phyloP scores from a whole-genome alignment of 768 basidiomycete species.

The Mycena latifolia region DNA sequence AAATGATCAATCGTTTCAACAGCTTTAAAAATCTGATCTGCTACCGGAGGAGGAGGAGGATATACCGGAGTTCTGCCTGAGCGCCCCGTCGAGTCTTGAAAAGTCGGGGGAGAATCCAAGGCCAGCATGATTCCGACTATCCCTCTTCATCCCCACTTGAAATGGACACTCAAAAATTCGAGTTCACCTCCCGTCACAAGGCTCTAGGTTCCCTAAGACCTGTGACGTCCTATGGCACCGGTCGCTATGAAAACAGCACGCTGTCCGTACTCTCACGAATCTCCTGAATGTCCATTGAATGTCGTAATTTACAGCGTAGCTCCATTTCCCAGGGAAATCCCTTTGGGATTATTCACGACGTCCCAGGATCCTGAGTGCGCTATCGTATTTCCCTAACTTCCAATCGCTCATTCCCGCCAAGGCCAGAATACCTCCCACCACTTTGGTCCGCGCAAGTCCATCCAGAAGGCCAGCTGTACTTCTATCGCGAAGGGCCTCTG shows the following conservation, averaged over 20 bases:
- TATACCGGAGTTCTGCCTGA: too few relatives aligned
- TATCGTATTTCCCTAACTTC: neutral
- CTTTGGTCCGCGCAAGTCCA: slow-evolving; percentile 64
- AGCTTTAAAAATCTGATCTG: too few relatives aligned
- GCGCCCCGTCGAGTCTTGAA: too few relatives aligned
- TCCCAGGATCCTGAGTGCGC: slow-evolving; percentile 26
- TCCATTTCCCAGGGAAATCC: slow-evolving; percentile 11
- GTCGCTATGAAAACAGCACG: slow-evolving; percentile 21
- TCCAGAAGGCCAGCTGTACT: slow-evolving; percentile 74
- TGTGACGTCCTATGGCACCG: slow-evolving; percentile 13
- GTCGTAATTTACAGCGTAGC: slow-evolving; percentile 10
- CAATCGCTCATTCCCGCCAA: neutral
- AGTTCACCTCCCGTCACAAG: neutral
- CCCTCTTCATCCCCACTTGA: neutral
- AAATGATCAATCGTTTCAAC: too few relatives aligned
- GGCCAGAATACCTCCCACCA: slow-evolving; percentile 53
- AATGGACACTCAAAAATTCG: slow-evolving; percentile 7
- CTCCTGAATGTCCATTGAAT: neutral
- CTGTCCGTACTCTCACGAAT: slow-evolving; percentile 10
- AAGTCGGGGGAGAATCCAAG: too few relatives aligned
- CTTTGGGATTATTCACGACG: slow-evolving; percentile 17
- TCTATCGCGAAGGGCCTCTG: slow-evolving; percentile 48
- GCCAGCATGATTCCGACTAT: neutral
- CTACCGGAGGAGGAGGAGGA: too few relatives aligned
- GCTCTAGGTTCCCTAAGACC: slow-evolving; percentile 6